Base-by-base conservation (phyloP, 169 alveolate genomes). In the Cryptosporidium meleagridis region DNA sequence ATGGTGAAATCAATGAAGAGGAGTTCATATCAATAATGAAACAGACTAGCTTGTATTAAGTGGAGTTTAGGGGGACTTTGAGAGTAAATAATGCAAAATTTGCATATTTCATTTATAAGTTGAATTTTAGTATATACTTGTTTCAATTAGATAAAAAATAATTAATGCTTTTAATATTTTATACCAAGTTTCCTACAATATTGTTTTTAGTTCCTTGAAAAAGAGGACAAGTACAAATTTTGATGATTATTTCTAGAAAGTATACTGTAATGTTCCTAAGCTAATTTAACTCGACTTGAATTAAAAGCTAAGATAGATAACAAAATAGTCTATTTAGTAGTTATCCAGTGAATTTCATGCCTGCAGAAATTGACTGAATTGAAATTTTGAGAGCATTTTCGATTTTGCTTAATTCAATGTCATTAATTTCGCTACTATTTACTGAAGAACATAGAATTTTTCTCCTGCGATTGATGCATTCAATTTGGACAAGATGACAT, bases 1-100 rank as follows among this genome's bases (percentile, higher is more conserved):
- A 97, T 91, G 99, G 99, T 10, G 99, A 96, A 80, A 96, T 98
- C 61, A 96, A 95, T 91, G 99, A 97, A 85, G 99, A 97, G 73
- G 99, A 98, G 87, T 98, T 98, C 93, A 93, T 97, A 70, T 97
- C 98, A 85, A 97, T 98, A 61, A 98, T 98, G 99, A 97, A 96
- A 92, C 98, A 98, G 94, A 97, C 99, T 45, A 97, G 96, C 85
- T 92, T 98, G 73, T 97, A 97, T 87, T 97, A 89, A 92, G 37
- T 48, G 62, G 37, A 37, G 67, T n/a, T 23, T 0, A n/a, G 12
- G 35, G 9, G 35, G n/a, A 26, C 5, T 26, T 55, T 9, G 14
- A 9, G 18, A 2, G 2, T 55, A 1, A 55, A 26, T 55, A n/a
- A 3, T 55, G 67, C 67, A 26, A 39, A 55, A 55, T 23, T 55